Evolutionary conservation across 1,284 basidiomycete genomes (phyloP), one percentile per base, ranked within the genome.

Genomic region (Boletus sp.): DNA sequence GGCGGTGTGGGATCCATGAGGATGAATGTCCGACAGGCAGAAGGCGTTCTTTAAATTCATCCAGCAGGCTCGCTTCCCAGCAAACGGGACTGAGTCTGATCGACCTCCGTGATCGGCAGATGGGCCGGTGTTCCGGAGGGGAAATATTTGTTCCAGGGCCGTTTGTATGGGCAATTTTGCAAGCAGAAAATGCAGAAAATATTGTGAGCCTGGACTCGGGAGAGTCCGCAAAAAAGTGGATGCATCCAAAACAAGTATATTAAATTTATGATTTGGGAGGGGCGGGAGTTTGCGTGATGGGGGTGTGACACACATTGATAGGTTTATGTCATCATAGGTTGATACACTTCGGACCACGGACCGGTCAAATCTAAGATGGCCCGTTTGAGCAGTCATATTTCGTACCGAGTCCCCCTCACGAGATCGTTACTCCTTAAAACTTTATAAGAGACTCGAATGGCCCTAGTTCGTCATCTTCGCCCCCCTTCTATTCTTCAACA

Each of bases 1-100:
- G 57, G 37, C n/a, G 74, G 75, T 34, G 75, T 66, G 41, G 70
- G 64, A 50, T 75, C 72, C 74, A 76, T 77, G 47, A 51, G 43
- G 50, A 27, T 26, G 19, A 20, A 30, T 17, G 35, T 49, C 45
- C 16, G 22, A 44, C 35, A 47, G 37, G 23, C 17, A 37, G 29
- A 33, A 39, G 44, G 50, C 53, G 52, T 55, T 36, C 58, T 60
- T 49, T 68, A 62, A 52, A 68, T 65, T 46, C 52, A 41, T 41
- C 36, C 35, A 34, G 41, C 35, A 22, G 16, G 30, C 25, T 16
- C 14, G 41, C 40, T 44, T 20, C 35, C 27, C 37, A 41, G 41
- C 30, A 44, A 20, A 43, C 34, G 26, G 44, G 39, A 41, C 45
- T 33, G 48, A 44, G 38, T 30, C 27, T 56, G 50, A 64, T 60